Percentiles rank a stretch among this genome's conserved stretches.
Conservation (phyloP, 257 asterid species). For the Plantago elongata region DNA sequence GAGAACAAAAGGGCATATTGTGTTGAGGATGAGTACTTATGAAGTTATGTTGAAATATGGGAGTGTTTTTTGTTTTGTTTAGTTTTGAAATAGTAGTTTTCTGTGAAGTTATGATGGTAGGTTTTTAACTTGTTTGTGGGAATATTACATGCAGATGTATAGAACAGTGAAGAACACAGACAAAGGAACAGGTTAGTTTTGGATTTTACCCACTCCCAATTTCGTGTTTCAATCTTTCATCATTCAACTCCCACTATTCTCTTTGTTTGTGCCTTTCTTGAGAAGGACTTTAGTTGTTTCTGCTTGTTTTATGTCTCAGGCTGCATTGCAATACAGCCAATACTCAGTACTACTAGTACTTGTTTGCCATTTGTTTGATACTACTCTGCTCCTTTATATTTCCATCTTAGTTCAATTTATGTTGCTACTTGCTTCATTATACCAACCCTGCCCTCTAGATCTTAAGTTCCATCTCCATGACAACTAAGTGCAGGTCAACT, state of each 20-base stretch:
- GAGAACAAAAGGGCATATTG: conserved; percentile 58
- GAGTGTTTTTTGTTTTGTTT: neutral
- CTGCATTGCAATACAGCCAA: neutral
- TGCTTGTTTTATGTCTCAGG: conserved; percentile 1
- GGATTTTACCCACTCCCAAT: conserved; percentile 10
- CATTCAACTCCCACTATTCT: conserved; percentile 25
- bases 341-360: no score
- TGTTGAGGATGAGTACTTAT: conserved; percentile 24
- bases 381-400: no score
- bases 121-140: conserved; percentile 21
- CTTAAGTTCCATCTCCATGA: no score
- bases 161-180: conserved; percentile 97
- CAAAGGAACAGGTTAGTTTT: conserved; percentile 59
- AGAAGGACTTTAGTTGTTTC: no score
- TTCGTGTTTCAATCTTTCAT: conserved; percentile 31
- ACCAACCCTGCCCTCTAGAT: no score
- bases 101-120: neutral
- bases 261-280: conserved; percentile 29
- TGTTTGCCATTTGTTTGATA: no score
- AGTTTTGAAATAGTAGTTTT: neutral
- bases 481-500: no score
- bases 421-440: no score
- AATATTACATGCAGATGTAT: conserved; percentile 70
- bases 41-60: conserved; percentile 23
- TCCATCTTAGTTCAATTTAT: no score